These are phyloP conservation scores for Vigna radiata DNA, from an alignment of 306 rosid genomes.

Conservation along the genomic window DNA sequence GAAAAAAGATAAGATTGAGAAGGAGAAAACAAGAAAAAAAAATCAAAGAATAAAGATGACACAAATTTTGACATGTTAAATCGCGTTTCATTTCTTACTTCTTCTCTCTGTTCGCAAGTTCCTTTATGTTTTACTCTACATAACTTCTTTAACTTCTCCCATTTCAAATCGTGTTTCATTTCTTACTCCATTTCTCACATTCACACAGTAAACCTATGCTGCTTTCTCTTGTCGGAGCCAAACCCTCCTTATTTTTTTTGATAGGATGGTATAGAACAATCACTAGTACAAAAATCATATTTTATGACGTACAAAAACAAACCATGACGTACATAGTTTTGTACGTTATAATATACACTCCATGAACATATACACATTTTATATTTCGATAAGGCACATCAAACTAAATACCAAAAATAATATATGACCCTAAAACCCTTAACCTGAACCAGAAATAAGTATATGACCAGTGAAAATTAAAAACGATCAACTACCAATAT, in stretches of 20 bases:
- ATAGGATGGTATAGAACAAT: not conserved
- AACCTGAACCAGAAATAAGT: too few relatives aligned
- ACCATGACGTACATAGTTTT: too few relatives aligned
- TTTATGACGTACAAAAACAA: too few relatives aligned
- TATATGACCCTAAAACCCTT: too few relatives aligned
- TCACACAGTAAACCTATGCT: not conserved
- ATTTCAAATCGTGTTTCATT: not conserved
- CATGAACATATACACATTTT: not conserved
- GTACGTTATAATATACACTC: not conserved
- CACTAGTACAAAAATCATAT: too few relatives aligned
- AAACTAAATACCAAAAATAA: conserved; percentile 6
- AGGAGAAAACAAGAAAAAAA: too few relatives aligned
- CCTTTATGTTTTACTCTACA: not conserved
- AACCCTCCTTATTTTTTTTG: not conserved
- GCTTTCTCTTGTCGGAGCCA: not conserved
- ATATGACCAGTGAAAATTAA: not conserved
- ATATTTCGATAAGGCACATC: conserved; percentile 10
- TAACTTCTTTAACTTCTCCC: not conserved
- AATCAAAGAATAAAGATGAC: too few relatives aligned
- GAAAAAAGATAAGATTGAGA: too few relatives aligned
- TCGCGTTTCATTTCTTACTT: too few relatives aligned
- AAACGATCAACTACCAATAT: not conserved
- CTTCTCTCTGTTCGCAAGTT: not conserved
- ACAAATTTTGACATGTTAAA: too few relatives aligned
- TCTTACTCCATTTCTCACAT: not conserved